Evolutionary conservation across 805 yeast species (phyloP).

Genomic region (Myxozyma geophila): DNA sequence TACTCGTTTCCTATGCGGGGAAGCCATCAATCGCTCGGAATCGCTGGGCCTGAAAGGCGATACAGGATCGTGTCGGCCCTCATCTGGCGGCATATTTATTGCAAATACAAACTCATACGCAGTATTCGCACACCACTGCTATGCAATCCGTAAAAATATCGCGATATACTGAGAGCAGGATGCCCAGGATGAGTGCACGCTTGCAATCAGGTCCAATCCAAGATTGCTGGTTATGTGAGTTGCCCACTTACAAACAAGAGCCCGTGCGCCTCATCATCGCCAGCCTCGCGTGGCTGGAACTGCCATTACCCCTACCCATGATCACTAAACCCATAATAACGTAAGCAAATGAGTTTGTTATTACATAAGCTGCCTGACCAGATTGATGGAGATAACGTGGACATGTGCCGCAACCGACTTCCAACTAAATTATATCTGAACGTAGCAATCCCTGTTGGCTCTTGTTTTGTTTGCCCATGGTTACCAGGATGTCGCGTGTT

Average conservation of each 20-base stretch:
- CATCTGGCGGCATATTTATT: conserved; percentile 10
- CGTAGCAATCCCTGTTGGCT: background rate
- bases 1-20: conserved; percentile 30
- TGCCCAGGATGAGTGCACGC: too few relatives aligned
- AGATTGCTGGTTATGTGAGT: background rate
- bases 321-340: background rate
- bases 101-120: background rate
- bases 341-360: too few relatives aligned
- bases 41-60: conserved; percentile 3
- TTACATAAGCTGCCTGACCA: background rate
- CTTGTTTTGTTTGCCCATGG: conserved; percentile 15
- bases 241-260: background rate
- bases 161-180: background rate
- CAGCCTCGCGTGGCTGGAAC: conserved; percentile 4
- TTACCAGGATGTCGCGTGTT: conserved; percentile 27
- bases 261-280: conserved; percentile 10
- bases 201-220: background rate
- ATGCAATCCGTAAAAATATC: background rate
- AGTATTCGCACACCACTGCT: background rate
- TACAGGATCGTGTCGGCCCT: conserved; percentile 11
- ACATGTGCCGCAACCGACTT: background rate
- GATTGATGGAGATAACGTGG: background rate
- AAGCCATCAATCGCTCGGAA: conserved; percentile 6
- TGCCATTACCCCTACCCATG: background rate
- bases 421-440: background rate